Evolutionary conservation across 176 grass and related monocot species (phyloP), one percentile per base, ranked within the genome.

Genomic region (Aegilops longissima): DNA sequence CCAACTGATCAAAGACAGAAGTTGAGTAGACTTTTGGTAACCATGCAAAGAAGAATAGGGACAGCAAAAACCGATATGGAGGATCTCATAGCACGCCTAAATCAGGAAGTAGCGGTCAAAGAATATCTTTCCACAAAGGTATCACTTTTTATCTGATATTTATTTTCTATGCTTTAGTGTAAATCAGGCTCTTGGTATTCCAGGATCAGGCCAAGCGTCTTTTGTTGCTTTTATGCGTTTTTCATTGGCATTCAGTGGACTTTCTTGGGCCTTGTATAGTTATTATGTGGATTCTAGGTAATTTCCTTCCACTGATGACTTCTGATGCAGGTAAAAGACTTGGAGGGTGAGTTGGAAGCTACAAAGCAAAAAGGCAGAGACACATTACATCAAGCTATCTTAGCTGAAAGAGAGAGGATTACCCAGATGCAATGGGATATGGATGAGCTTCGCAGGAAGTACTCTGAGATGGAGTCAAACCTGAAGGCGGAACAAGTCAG

Each of bases 351-450:
- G 84, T 86, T 99, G 83, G 97, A 99, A 88, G 90, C 88, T 30
- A 96, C 92, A 70, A 96, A 94, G 76, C 92, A 94, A 76, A 99
- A 93, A 88, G 91, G 80, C 42, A 96, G 88, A 91, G 97, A 94
- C 75, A 96, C 89, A 39, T 86, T 99, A 78, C 88, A 99, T 25
- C 94, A 96, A 79, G 92, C 97, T 56, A 87, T 96, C 81, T 86
- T 89, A 80, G 89, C 89, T 81, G 97, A 99, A 91, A 93, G 89
- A 92, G 97, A 99, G 73, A 93, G 90, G 88, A 87, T 94, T 67
- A 99, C 92, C 24, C 90, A 99, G 83, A 94, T 96, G 92, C 90
- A 99, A 85, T 99, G 97, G 97, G 97, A 96, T 82, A 93, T 96
- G 97, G 92, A 99, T 92, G 97, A 99, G 84, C 90, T 94, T 67